These are phyloP conservation scores for Phytophthora hybrid DNA, from an alignment of 352 stramenopile species.

Conservation along the genomic window DNA sequence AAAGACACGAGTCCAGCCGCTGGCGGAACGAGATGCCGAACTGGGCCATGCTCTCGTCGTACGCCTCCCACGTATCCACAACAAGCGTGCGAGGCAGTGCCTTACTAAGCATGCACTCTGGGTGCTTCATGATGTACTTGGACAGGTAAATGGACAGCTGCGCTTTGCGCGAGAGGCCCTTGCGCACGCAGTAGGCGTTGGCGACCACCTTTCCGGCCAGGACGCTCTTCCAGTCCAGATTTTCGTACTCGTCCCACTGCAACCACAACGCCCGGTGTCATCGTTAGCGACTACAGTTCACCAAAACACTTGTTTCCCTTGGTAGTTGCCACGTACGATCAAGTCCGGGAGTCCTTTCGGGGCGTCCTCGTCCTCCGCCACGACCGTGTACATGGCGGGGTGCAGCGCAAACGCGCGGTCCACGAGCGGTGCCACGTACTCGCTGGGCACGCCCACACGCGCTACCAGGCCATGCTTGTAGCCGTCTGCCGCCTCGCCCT, in stretches of 20 bases:
- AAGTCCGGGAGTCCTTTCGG: conserved; percentile 36
- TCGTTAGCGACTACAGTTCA: conserved; percentile 19
- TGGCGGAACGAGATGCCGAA: conserved; percentile 69
- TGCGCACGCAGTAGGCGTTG: conserved; percentile 78
- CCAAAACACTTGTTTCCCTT: conserved; percentile 10
- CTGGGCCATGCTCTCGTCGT: conserved; percentile 62
- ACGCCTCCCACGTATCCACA: conserved; percentile 78
- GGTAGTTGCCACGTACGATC: conserved; percentile 38
- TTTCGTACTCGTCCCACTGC: conserved; percentile 76
- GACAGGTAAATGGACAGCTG: conserved; percentile 75
- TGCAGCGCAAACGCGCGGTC: conserved; percentile 55
- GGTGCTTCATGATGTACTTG: conserved; percentile 76
- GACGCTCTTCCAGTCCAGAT: conserved; percentile 69
- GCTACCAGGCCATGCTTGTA: conserved; percentile 48
- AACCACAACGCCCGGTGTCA: conserved; percentile 13
- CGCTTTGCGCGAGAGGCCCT: conserved; percentile 75
- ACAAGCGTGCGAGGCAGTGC: conserved; percentile 64
- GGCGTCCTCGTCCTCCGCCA: conserved; percentile 26
- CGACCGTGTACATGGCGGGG: conserved; percentile 52
- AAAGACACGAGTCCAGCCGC: conserved; percentile 64
- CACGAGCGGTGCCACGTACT: conserved; percentile 55
- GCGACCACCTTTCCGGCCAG: conserved; percentile 59
- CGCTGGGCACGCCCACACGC: conserved; percentile 47
- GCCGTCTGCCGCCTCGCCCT: conserved; percentile 27
- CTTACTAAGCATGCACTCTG: conserved; percentile 54